These are phyloP conservation scores for Bremia lactucae DNA, from an alignment of 352 stramenopile genomes.

Conservation along the genomic window DNA sequence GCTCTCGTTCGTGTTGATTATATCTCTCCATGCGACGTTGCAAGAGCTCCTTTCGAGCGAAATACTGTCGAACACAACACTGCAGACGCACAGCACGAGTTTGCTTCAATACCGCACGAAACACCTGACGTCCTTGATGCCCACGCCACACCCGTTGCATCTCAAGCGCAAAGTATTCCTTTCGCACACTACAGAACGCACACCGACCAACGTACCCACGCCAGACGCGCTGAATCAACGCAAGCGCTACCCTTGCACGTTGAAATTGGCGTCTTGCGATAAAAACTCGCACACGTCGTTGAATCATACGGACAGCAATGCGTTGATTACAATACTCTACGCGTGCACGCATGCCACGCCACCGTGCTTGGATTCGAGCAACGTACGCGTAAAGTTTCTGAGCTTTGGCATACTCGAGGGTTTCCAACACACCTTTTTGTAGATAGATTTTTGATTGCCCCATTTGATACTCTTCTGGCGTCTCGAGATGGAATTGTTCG, in stretches of 20 bases:
- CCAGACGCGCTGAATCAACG: constrained; percentile 29
- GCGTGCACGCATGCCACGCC: constrained; percentile 37
- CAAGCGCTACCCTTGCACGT: constrained; percentile 12
- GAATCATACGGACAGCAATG: constrained; percentile 30
- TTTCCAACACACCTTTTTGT: constrained; percentile 71
- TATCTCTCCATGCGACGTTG: constrained; percentile 16
- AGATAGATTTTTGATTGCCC: constrained; percentile 81
- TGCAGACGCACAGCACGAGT: constrained; percentile 35
- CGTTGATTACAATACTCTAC: constrained; percentile 24
- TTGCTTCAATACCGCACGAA: constrained; percentile 22
- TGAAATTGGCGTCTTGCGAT: constrained; percentile 27
- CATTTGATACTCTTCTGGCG: constrained; percentile 69
- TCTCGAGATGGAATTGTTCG: constrained; percentile 50
- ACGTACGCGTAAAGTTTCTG: constrained; percentile 57
- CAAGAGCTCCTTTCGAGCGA: constrained; percentile 27
- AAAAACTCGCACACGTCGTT: constrained; percentile 40
- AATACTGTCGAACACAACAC: constrained; percentile 31
- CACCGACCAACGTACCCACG: constrained; percentile 31
- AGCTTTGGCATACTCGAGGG: constrained; percentile 48
- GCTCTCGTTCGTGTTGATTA: constrained; percentile 25
- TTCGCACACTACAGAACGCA: constrained; percentile 20
- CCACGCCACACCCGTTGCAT: constrained; percentile 47
- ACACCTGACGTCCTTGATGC: constrained; percentile 26
- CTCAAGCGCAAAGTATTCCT: constrained; percentile 9
- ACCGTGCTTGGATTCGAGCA: constrained; percentile 50